Evolutionary conservation across 2,329 filamentous ascomycete genomes (phyloP).

Genomic region (Exophiala xenobiotica): DNA sequence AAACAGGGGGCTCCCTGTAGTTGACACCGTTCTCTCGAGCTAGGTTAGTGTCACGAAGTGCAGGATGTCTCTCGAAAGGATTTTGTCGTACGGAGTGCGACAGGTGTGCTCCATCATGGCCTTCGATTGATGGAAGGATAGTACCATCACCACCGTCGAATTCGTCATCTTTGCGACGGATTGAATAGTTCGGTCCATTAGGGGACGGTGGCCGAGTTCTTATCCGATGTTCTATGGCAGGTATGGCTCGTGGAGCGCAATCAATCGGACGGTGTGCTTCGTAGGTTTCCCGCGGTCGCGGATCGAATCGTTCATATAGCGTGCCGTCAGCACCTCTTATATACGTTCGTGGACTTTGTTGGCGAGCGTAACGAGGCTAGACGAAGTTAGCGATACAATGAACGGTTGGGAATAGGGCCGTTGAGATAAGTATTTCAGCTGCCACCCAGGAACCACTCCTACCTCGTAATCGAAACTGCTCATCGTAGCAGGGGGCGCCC

Average conservation of each 20-base stretch:
- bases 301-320: constrained; percentile 24
- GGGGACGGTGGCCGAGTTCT: constrained; percentile 26
- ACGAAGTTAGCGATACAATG: constrained; percentile 7
- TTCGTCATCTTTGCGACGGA: constrained; percentile 10
- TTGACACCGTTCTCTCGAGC: constrained; percentile 6
- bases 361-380: constrained; percentile 17
- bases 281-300: constrained; percentile 4
- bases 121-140: constrained; percentile 29
- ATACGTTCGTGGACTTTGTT: constrained; percentile 21
- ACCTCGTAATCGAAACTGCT: constrained; percentile 21
- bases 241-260: constrained; percentile 1
- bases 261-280: constrained; percentile 16
- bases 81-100: constrained; percentile 17
- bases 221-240: constrained; percentile 1
- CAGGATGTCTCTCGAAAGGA: constrained; percentile 15
- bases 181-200: constrained; percentile 7
- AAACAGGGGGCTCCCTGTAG: constrained; percentile 5
- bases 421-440: neutral
- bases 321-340: constrained; percentile 24
- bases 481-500: constrained; percentile 6
- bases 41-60: constrained; percentile 18
- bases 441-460: constrained; percentile 4
- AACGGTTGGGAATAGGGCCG: neutral
- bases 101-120: constrained; percentile 24
- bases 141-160: constrained; percentile 22